Conservation (phyloP, 805 yeast species). For the Yarrowia sp. region DNA sequence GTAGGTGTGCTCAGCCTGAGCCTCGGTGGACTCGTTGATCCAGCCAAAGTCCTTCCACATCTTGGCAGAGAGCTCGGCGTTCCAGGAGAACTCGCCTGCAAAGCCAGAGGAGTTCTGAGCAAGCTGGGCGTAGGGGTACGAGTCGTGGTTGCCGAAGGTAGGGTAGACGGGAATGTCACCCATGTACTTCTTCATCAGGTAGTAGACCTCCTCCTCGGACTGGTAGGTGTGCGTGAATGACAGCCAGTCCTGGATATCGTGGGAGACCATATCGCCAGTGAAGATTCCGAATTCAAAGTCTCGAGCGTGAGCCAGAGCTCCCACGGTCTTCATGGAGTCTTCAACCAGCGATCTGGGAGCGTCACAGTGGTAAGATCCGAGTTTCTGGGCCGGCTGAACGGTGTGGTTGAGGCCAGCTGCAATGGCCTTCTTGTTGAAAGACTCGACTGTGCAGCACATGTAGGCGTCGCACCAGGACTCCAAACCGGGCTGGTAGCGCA, state of each 20-base stretch:
- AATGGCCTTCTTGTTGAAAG: not conserved
- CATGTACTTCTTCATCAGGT: not conserved
- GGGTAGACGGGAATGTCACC: not conserved
- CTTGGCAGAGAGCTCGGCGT: not conserved
- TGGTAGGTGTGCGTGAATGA: not conserved
- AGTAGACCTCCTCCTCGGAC: not conserved
- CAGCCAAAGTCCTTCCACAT: not conserved
- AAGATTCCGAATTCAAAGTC: not conserved
- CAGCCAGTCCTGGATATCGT: not conserved
- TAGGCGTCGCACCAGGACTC: not conserved
- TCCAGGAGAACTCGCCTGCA: not conserved
- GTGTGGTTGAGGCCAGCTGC: not conserved
- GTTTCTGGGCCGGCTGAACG: not conserved
- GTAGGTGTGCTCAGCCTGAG: not conserved
- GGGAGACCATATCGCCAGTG: not conserved
- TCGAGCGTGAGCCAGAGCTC: not conserved
- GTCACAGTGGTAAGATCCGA: not conserved
- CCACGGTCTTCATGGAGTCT: not conserved
- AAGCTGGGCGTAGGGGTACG: not conserved
- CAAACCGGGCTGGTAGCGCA: not conserved
- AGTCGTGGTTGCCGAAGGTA: not conserved
- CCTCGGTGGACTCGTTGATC: not conserved
- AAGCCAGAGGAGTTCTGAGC: not conserved
- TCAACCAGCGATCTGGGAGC: not conserved
- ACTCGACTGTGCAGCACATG: not conserved